Percentiles rank a stretch among this genome's conserved stretches.
These are phyloP conservation scores for Saccharomycopsis fermentans DNA, from an alignment of 805 yeast genomes.

Conservation along the genomic window DNA sequence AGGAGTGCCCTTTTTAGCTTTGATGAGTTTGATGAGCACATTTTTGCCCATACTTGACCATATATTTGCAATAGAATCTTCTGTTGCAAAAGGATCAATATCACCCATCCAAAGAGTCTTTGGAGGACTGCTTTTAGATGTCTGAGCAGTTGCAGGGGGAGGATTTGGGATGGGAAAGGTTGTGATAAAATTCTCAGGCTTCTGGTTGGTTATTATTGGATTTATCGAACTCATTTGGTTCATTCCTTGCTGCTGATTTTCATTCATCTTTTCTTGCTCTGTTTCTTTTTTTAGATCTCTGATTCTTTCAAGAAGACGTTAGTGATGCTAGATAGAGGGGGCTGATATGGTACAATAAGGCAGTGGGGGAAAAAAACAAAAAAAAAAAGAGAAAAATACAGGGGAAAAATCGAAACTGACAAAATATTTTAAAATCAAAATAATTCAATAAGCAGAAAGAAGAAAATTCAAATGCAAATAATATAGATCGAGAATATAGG, in stretches of 20 bases:
- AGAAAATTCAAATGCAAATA: neutral
- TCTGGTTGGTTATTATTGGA: slow-evolving; percentile 14
- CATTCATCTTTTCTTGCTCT: neutral
- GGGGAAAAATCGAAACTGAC: neutral
- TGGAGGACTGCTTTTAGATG: slow-evolving; percentile 41
- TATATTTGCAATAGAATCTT: slow-evolving; percentile 44
- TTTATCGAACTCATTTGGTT: neutral
- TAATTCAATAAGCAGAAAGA: neutral
- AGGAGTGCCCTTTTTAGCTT: slow-evolving; percentile 34
- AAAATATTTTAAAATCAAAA: neutral
- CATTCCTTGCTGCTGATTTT: neutral
- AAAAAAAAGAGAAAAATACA: neutral
- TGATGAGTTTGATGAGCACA: slow-evolving; percentile 60
- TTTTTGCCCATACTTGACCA: slow-evolving; percentile 48
- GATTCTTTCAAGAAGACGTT: too few species aligned
- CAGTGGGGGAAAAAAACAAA: neutral
- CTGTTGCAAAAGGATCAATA: slow-evolving; percentile 71
- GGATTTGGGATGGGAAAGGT: slow-evolving; percentile 37
- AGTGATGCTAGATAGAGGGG: too few species aligned
- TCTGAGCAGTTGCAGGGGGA: slow-evolving; percentile 40
- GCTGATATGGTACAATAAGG: too few species aligned
- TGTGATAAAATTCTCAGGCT: slow-evolving; percentile 26
- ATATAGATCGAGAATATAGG: neutral
- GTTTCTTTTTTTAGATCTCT: too few species aligned
- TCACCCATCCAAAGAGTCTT: slow-evolving; percentile 86